Conservation (phyloP, 805 yeast genomes). For the Wickerhamia fluorescens region DNA sequence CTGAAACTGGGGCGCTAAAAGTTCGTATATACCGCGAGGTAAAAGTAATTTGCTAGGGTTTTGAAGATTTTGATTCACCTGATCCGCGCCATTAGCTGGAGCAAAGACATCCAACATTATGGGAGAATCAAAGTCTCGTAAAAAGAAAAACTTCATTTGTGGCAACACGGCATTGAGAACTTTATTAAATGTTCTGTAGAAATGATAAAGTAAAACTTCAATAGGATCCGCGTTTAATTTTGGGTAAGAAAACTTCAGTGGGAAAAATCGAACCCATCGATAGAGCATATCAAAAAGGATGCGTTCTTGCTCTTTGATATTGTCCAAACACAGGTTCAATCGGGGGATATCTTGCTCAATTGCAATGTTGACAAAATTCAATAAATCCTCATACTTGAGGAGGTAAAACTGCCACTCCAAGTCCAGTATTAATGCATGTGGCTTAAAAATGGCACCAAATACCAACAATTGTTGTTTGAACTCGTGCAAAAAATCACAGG, state of each 20-base stretch:
- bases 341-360: slow-evolving; percentile 21
- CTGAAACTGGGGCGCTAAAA: slow-evolving; percentile 11
- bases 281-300: slow-evolving; percentile 26
- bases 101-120: slow-evolving; percentile 31
- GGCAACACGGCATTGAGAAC: slow-evolving; percentile 29
- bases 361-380: slow-evolving; percentile 16
- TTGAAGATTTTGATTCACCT: not conserved
- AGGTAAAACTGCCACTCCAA: slow-evolving; percentile 9
- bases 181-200: slow-evolving; percentile 26
- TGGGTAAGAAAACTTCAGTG: slow-evolving; percentile 20
- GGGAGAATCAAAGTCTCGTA: slow-evolving; percentile 36
- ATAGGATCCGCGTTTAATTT: slow-evolving; percentile 19
- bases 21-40: slow-evolving; percentile 10
- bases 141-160: slow-evolving; percentile 32
- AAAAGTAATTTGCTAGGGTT: slow-evolving; percentile 3
- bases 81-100: slow-evolving; percentile 15
- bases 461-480: slow-evolving; percentile 14
- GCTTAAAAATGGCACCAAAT: slow-evolving; percentile 14
- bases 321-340: slow-evolving; percentile 14
- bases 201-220: slow-evolving; percentile 26
- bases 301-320: slow-evolving; percentile 26
- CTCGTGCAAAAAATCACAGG: slow-evolving; percentile 25
- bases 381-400: slow-evolving; percentile 17
- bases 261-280: slow-evolving; percentile 29
- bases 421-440: too few relatives aligned